Evolutionary conservation across 1,284 basidiomycete species (phyloP), one percentile per base, ranked within the genome.

Genomic region (Ustilago nuda): DNA sequence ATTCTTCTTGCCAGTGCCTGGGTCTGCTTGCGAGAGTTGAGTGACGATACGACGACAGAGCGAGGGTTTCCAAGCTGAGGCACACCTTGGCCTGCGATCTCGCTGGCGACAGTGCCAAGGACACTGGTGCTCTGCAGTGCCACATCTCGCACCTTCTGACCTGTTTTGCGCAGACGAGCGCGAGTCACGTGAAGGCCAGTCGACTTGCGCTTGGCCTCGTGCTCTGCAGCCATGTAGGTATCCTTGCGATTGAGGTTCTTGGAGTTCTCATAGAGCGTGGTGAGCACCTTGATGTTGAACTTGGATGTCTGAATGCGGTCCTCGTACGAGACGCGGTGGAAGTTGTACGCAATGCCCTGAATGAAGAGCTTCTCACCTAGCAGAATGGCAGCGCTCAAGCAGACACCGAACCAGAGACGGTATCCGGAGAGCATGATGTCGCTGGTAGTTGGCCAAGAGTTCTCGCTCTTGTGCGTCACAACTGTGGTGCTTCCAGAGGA

Each of bases 321-420:
- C 62, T 92, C 92, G 84, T 94, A 96, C 9, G 92, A 93, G 75
- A 92, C 89, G 82, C 93, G 92, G 87, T 96, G 94, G 88, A 95
- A 96, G 83, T 92, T 92, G 78, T 85, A 87, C 2, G 87, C 78
- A 63, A 86, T 86, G 60, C 70, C 91, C 85, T 97, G 95, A 64
- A 97, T 92, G 15, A 92, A 86, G 72, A 95, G 90, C 86, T 98
- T 98, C 86, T 96, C 94, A 57, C 89, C 91, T 9, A 93, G 88
- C 8, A 95, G 88, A 30, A 95, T 88, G 39, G 90, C 89, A 0
- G 91, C 87, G 82, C 91, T 93, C 57, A 96, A 85, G 84, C 91
- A 90, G 56, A 93, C 83, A 2, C 91, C 93, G 81, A 95, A 94
- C 9, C 76, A 80, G 48, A 80, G 72, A 41, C 72, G 81, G 53